Evolutionary conservation across 2,329 filamentous ascomycete genomes (phyloP), one percentile per base, ranked within the genome.

Genomic region (Cladosporium phlei): DNA sequence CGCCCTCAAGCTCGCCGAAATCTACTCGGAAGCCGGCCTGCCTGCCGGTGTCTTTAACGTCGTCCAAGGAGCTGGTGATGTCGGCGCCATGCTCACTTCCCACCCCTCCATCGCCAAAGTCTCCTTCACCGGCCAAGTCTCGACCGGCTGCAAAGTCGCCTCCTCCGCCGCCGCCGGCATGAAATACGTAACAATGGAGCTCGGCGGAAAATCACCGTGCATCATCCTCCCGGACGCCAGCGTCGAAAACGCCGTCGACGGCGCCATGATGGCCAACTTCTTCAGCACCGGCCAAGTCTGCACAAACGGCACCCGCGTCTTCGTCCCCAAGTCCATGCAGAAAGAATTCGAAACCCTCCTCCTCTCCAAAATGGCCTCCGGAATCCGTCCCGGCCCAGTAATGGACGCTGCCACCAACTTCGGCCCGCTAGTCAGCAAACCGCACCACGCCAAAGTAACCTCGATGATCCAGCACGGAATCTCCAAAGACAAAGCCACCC

Each of bases 191-290:
- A 95, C 89, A 16, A 90, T 94, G 85, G 89, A 95, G 69, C 77
- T 95, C 0, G 89, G 89, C 46, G 89, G 89, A 39, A 95, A 95
- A 70, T 88, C 83, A 50, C 86, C 88, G 0, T 73, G 88, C 32
- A 73, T 95, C 40, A 75, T 95, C 37, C 79, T 95, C 1, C 86
- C 86, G 1, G 88, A 94, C 59, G 86, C 85, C 12, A 80, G 88
- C 42, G 66, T 91, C 16, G 82, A 87, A 35, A 79, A 80, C 58
- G 89, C 89, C n/a, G 89, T 88, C 25, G 84, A 95, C 59, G 85
- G 87, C 22, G 88, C 88, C 53, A 90, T 95, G 85, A 88, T 94
- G 75, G 89, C 88, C 58, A 95, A 95, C 67, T 95, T 95, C 71
- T 95, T 86, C 74, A 89, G 85, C 55, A 86, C 86, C 0, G 89